phyloP scores from a whole-genome alignment of 805 yeast species.

The Candida nanaspora region DNA sequence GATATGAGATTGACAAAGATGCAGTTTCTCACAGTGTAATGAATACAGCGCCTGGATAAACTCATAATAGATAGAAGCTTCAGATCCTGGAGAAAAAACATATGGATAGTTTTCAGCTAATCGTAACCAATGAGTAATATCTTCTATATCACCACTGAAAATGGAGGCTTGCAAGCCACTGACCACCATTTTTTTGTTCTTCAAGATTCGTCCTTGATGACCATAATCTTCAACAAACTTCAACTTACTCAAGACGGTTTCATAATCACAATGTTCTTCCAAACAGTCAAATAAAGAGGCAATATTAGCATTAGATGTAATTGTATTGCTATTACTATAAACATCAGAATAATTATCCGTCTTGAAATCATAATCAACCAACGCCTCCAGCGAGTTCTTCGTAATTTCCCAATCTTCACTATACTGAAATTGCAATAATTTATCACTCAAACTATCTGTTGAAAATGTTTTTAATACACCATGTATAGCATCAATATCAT shows the following conservation, averaged over 20 bases:
- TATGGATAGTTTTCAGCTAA: conserved; percentile 34
- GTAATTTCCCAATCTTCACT: conserved; percentile 85
- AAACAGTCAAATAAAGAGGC: conserved; percentile 63
- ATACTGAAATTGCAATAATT: conserved; percentile 73
- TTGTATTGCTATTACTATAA: too few relatives aligned
- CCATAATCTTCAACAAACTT: conserved; percentile 24
- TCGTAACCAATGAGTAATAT: conserved; percentile 52
- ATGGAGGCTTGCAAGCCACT: conserved; percentile 75
- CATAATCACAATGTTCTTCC: conserved; percentile 69
- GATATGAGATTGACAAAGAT: conserved; percentile 32
- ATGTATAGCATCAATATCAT: conserved; percentile 84
- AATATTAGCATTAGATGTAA: too few relatives aligned
- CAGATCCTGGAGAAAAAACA: conserved; percentile 38
- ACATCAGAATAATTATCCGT: too few relatives aligned
- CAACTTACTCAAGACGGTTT: conserved; percentile 50
- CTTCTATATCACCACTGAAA: conserved; percentile 46
- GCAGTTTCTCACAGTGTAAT: conserved; percentile 27
- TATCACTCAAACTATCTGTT: conserved; percentile 62
- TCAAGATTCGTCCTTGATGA: conserved; percentile 5
- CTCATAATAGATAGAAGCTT: conserved; percentile 50
- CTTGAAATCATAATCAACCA: conserved; percentile 36
- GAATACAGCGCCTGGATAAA: conserved; percentile 56
- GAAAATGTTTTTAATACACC: conserved; percentile 77
- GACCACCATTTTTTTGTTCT: conserved; percentile 51
- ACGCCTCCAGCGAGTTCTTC: conserved; percentile 71